Base-by-base conservation (phyloP, 2,329 filamentous ascomycete species). In the Exophiala xenobiotica region DNA sequence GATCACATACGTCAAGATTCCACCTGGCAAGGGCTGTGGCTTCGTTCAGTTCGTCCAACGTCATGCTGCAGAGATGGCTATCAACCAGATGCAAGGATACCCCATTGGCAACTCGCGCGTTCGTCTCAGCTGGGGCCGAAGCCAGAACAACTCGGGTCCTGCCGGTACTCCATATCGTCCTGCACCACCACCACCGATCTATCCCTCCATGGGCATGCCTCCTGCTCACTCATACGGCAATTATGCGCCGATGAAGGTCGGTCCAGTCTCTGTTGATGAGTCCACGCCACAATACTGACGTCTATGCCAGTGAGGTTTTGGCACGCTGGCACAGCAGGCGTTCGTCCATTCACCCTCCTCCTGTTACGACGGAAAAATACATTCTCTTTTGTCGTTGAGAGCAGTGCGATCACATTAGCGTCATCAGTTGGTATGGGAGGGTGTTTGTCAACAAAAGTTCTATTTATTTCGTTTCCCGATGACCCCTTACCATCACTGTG, bases 81-180 rank as follows among this genome's bases (percentile, higher is more conserved):
- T 99, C 81, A 99, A 99, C 77, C 93, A 99, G 76, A 99, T 99
- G 93, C 93, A 99, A 75, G 93, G 93, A 56, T 99, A 99, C 70
- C 93, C 93, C 19, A 99, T 99, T 66, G 93, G 93, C 49, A 99
- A 99, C 80, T 97, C 92, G 40, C 90, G 93, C 61, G 93, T 99
- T 54, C 90, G 93, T 65, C 82, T 99, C 62, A 96, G 90, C 70
- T 99, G 93, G 93, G 93, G 93, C 59, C 88, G 93, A 60, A 95
- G 88, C 49, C 93, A 99, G 80, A 99, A 97, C 83, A 99, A 99
- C 80, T 97, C 92, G 57, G 93, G 93, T 51, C 85, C 85, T 47
- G 93, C 95, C 54, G 93, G 93, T 61, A 97, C 93, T 62, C 93
- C 93, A 53, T 97, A 99, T 76, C 88, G 93, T 59, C 93, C 93